phyloP scores from a whole-genome alignment of 2,329 filamentous ascomycete species.

The Microascus cirrosus region DNA sequence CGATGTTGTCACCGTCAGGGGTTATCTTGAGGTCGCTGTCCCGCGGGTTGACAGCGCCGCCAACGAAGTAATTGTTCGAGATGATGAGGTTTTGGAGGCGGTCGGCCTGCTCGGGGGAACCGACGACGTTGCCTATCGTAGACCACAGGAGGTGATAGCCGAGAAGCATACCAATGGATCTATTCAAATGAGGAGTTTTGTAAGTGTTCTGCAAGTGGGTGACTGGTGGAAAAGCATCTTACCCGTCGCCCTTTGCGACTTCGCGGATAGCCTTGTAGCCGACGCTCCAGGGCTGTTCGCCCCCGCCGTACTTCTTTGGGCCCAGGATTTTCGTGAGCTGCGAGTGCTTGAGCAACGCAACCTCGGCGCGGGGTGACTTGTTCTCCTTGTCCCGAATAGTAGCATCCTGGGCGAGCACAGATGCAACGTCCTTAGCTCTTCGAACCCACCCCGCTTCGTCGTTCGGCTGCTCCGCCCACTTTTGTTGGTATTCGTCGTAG shows the following conservation, averaged over 20 bases:
- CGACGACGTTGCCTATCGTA: conserved; percentile 48
- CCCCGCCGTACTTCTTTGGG: conserved; percentile 27
- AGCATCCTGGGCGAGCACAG: conserved; percentile 21
- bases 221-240: neutral
- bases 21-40: conserved; percentile 50
- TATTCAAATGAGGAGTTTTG: conserved; percentile 8
- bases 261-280: conserved; percentile 50
- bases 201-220: neutral
- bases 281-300: conserved; percentile 31
- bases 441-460: conserved; percentile 24
- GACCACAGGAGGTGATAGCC: conserved; percentile 57
- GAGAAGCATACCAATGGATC: conserved; percentile 52
- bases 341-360: conserved; percentile 27
- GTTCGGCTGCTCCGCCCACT: conserved; percentile 20
- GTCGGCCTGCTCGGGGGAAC: conserved; percentile 47
- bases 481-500: conserved; percentile 22
- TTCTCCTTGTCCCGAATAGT: conserved; percentile 22
- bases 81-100: conserved; percentile 45
- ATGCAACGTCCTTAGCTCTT: conserved; percentile 24
- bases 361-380: conserved; percentile 26
- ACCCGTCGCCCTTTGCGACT: conserved; percentile 54
- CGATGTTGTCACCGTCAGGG: conserved; percentile 37
- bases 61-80: conserved; percentile 54
- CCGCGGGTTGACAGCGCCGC: conserved; percentile 54
- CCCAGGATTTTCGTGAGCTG: conserved; percentile 27